A percentile compares a stretch with the other conserved stretches of the same genome.
Evolutionary conservation across 2,329 filamentous ascomycete species (phyloP).

Genomic region (Rutstroemia sp.): DNA sequence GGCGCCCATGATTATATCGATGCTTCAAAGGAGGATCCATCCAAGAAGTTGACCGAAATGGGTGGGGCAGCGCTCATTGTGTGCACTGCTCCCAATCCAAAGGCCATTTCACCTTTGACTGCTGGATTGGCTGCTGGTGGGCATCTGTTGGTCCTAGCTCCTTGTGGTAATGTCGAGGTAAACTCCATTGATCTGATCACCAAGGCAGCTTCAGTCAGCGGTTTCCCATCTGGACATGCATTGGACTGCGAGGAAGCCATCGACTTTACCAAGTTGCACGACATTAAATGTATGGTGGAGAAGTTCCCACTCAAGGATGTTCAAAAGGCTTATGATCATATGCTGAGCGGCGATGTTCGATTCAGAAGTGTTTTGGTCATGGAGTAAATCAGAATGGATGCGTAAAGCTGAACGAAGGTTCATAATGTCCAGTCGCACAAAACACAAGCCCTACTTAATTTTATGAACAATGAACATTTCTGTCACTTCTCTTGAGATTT

Average conservation of each 20-base stretch:
- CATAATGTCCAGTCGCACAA: no score
- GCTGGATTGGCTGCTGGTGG: slow-evolving; percentile 46
- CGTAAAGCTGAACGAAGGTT: no score
- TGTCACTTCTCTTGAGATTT: no score
- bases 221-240: slow-evolving; percentile 56
- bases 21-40: slow-evolving; percentile 43
- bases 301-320: slow-evolving; percentile 49
- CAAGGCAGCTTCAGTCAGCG: slow-evolving; percentile 53
- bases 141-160: slow-evolving; percentile 53
- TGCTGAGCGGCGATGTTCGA: slow-evolving; percentile 23
- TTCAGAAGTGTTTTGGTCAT: slow-evolving; percentile 26
- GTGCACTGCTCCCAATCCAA: slow-evolving; percentile 53
- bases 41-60: slow-evolving; percentile 43
- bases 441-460: no score
- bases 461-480: no score
- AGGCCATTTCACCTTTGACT: slow-evolving; percentile 45
- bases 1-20: slow-evolving; percentile 57
- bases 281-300: slow-evolving; percentile 58
- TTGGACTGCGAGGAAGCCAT: slow-evolving; percentile 60
- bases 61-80: slow-evolving; percentile 57
- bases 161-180: slow-evolving; percentile 39
- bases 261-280: slow-evolving; percentile 53
- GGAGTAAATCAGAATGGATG: slow-evolving; percentile 3
- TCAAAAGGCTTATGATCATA: slow-evolving; percentile 26
- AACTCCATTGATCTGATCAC: slow-evolving; percentile 36